A percentile compares a stretch with the other conserved stretches of the same genome.
Conservation (phyloP, 768 basidiomycete genomes). For the Collybia sp. region DNA sequence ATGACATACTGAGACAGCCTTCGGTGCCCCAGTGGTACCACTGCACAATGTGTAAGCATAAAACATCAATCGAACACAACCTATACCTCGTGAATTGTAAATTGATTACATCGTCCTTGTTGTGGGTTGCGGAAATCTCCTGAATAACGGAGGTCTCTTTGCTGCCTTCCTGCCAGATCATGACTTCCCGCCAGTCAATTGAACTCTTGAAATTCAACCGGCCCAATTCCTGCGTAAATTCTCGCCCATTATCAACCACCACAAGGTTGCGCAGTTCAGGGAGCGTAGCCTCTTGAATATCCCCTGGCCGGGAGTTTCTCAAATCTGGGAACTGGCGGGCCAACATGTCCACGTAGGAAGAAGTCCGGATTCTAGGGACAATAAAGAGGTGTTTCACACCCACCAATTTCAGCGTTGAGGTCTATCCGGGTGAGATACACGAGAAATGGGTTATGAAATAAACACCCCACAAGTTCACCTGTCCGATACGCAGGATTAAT, state of each 20-base stretch:
- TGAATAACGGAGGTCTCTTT: conserved; percentile 37
- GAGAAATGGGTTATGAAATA: background rate
- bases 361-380: conserved; percentile 64
- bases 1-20: conserved; percentile 70
- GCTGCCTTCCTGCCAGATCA: conserved; percentile 61
- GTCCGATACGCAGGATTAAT: conserved; percentile 79
- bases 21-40: conserved; percentile 77
- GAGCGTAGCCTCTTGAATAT: conserved; percentile 51
- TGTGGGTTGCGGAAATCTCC: conserved; percentile 32
- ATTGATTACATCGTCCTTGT: conserved; percentile 72
- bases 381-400: conserved; percentile 68
- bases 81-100: conserved; percentile 79
- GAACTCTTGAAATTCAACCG: conserved; percentile 40
- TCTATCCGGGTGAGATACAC: conserved; percentile 30
- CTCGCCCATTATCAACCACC: conserved; percentile 57
- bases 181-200: conserved; percentile 67
- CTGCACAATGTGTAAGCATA: conserved; percentile 26
- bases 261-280: conserved; percentile 62
- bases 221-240: conserved; percentile 30
- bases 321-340: conserved; percentile 54
- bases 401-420: conserved; percentile 55
- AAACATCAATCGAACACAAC: background rate
- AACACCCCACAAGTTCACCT: conserved; percentile 58
- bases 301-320: conserved; percentile 39
- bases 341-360: conserved; percentile 60